These are phyloP conservation scores for Boletus tylopilopsis DNA, from an alignment of 768 basidiomycete genomes.

Conservation along the genomic window DNA sequence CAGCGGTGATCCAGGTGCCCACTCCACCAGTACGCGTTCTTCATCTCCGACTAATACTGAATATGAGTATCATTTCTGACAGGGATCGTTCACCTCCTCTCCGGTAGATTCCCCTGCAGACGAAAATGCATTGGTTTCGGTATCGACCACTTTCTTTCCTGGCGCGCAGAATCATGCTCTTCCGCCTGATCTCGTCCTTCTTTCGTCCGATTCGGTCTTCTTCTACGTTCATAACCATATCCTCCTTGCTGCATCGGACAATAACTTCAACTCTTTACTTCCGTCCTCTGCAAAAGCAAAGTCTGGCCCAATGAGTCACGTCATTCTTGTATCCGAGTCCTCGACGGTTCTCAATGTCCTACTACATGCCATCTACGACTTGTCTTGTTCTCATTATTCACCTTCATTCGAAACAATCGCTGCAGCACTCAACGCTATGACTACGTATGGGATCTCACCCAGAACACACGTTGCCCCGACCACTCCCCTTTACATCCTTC, in stretches of 20 bases:
- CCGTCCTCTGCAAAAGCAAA: conserved; percentile 38
- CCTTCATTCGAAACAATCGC: conserved; percentile 60
- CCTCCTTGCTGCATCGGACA: conserved; percentile 57
- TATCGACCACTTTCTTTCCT: conserved; percentile 81
- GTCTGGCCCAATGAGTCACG: conserved; percentile 43
- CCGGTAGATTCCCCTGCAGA: conserved; percentile 31
- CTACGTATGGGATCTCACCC: conserved; percentile 56
- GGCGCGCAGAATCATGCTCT: conserved; percentile 53
- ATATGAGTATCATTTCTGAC: neutral
- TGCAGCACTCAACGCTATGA: conserved; percentile 53
- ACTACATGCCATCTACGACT: conserved; percentile 67
- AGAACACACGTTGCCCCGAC: conserved; percentile 45
- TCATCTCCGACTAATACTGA: conserved; percentile 1
- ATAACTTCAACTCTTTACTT: conserved; percentile 59
- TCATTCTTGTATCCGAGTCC: conserved; percentile 58
- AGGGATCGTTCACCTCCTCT: conserved; percentile 35
- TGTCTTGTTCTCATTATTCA: conserved; percentile 71
- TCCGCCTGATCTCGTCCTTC: conserved; percentile 60
- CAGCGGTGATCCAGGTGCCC: conserved; percentile 43
- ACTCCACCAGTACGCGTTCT: conserved; percentile 56
- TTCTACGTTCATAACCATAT: conserved; percentile 73
- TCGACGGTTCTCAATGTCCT: conserved; percentile 67
- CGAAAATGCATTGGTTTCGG: conserved; percentile 57
- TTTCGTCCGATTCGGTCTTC: conserved; percentile 75
- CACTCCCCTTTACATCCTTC: conserved; percentile 52